phyloP scores from a whole-genome alignment of 345 rosid species.

The Syzygium aromaticum region DNA sequence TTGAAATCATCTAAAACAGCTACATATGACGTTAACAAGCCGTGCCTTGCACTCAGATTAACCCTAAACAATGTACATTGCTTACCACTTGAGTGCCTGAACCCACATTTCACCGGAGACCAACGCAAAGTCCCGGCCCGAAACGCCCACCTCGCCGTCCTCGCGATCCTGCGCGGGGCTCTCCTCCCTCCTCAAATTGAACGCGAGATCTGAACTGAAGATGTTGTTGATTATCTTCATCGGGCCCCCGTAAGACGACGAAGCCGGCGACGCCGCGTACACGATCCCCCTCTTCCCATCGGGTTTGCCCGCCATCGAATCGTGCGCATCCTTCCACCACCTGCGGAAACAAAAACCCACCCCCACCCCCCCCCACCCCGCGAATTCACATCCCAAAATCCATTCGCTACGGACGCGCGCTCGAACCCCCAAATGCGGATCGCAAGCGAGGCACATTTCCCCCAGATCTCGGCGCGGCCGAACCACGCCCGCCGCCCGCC shows the following conservation, averaged over 20 bases:
- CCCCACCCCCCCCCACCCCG: neutral
- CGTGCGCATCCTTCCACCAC: constrained; percentile 95
- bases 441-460: neutral
- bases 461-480: neutral
- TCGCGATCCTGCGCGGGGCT: constrained; percentile 41
- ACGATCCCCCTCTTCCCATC: constrained; percentile 53
- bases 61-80: neutral
- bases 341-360: constrained; percentile 25
- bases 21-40: neutral
- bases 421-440: neutral
- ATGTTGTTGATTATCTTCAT: constrained; percentile 92
- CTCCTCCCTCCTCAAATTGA: constrained; percentile 71
- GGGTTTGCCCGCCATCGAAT: constrained; percentile 30
- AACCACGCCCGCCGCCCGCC: neutral
- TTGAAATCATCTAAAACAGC: neutral
- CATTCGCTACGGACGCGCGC: neutral
- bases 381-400: constrained; percentile 1
- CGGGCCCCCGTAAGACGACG: constrained; percentile 70
- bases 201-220: constrained; percentile 68
- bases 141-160: constrained; percentile 65
- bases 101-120: constrained; percentile 96
- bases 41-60: neutral
- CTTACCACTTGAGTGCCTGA: constrained; percentile 84
- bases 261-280: constrained; percentile 56
- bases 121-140: constrained; percentile 90